These are phyloP conservation scores for Camelina laxa DNA, from an alignment of 345 rosid genomes.

Conservation along the genomic window DNA sequence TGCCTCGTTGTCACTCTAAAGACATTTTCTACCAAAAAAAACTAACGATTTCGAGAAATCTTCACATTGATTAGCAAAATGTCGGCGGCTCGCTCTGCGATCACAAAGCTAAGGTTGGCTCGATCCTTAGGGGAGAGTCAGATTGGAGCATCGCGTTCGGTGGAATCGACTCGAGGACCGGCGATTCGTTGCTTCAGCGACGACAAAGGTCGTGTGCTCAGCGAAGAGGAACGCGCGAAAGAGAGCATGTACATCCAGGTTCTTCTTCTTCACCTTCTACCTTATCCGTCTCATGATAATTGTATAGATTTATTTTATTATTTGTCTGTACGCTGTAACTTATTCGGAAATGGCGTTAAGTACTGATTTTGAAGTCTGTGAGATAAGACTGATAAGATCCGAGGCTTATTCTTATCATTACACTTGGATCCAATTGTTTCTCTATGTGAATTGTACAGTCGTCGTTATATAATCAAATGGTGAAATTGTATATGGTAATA, in stretches of 20 bases:
- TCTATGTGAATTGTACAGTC: not conserved
- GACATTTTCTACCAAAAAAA: not conserved
- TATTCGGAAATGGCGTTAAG: not conserved
- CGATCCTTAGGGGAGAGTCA: slow-evolving; percentile 56
- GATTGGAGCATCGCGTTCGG: slow-evolving; percentile 32
- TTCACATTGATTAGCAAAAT: slow-evolving; percentile 36
- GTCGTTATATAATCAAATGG: not conserved
- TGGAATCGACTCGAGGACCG: slow-evolving; percentile 54
- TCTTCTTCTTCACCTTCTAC: not conserved
- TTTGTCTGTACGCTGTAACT: not conserved
- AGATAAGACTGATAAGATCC: not conserved
- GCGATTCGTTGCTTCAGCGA: slow-evolving; percentile 69
- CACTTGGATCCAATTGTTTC: not conserved
- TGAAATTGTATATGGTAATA: too few species aligned
- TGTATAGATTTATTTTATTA: too few species aligned
- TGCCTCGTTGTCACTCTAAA: not conserved
- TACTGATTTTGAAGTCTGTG: not conserved
- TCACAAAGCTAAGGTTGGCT: slow-evolving; percentile 46
- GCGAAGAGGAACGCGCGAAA: slow-evolving; percentile 86
- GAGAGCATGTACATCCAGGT: slow-evolving; percentile 85
- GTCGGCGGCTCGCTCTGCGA: slow-evolving; percentile 52
- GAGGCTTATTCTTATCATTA: not conserved
- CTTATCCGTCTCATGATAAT: not conserved
- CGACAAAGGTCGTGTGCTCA: slow-evolving; percentile 67
- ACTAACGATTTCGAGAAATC: slow-evolving; percentile 2